Base-by-base conservation (phyloP, 176 grass and related monocot species). In the Eleusine coracana region DNA sequence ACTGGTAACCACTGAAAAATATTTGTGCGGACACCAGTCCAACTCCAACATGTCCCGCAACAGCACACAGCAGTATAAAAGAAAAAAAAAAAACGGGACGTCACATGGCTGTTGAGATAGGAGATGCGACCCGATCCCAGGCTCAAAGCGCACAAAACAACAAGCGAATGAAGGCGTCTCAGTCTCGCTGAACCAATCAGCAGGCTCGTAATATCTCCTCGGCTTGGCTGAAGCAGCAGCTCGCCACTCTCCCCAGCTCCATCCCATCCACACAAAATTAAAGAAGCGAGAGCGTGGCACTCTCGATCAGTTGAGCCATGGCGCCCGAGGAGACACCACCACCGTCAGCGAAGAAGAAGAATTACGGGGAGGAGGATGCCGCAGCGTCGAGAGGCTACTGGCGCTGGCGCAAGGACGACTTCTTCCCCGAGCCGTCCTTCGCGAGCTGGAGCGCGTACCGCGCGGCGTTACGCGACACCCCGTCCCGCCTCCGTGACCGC, bases 401-500 rank as follows among this genome's bases (percentile, higher is more conserved):
- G 96, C 88, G 96, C 63, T 95, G 88, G 79, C 90, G 54, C 69
- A 98, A 77, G 82, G 79, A 92, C 1, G 96, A 98, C 64, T 95
- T 98, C 85, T 93, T 98, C 91, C 96, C 96, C 4, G 96, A 98
- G 87, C 89, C 88, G 7, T 98, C 96, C 50, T 98, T 98, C 82
- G 72, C 86, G 81, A 95, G 87, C 87, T 98, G 91, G 92, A 46
- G 84, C 18, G 55, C 89, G 1, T 98, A 98, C 83, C 29, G 77
- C 0, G 23, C 80, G 0, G 96, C 96, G n/a, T 77, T 93, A 61
- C 1, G 17, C 12, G 65, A 83, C 64, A 93, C 92, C 0, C 89
- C 80, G 1, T 40, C 71, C 14, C 80, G 93, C 15, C 73, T 98
- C 77, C 63, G 51, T 0, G 96, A 98, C 85, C 90, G 90, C 69